Conservation (phyloP, 768 basidiomycete genomes). For the Zangia roseola region DNA sequence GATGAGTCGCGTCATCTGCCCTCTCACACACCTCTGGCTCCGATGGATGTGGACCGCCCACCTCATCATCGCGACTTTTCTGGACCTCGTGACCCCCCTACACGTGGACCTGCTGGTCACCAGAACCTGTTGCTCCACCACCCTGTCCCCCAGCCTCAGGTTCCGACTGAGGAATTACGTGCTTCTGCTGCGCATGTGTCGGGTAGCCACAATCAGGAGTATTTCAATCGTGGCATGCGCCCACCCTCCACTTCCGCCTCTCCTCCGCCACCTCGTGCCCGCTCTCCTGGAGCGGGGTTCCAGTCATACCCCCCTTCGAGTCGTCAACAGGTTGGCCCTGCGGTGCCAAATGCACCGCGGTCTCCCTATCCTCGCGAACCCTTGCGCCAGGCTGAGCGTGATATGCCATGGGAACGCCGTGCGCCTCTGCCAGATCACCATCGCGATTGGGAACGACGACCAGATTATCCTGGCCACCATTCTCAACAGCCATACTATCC, state of each 20-base stretch:
- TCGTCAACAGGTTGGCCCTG: constrained; percentile 52
- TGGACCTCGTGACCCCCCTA: constrained; percentile 41
- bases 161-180: constrained; percentile 51
- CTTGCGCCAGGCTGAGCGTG: constrained; percentile 47
- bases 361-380: constrained; percentile 59
- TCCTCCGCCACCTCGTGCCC: constrained; percentile 51
- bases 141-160: constrained; percentile 59
- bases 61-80: constrained; percentile 57
- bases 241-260: constrained; percentile 60
- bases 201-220: constrained; percentile 51
- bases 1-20: constrained; percentile 71
- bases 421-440: constrained; percentile 42
- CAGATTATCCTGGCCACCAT: constrained; percentile 34
- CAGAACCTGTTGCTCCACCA: constrained; percentile 65
- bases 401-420: constrained; percentile 62
- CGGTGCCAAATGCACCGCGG: constrained; percentile 53
- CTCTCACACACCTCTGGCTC: constrained; percentile 70
- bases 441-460: constrained; percentile 52
- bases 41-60: constrained; percentile 71
- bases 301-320: constrained; percentile 45
- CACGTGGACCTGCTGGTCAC: constrained; percentile 56
- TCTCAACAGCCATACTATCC: constrained; percentile 33
- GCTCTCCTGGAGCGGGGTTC: constrained; percentile 51
- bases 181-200: constrained; percentile 37
- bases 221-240: constrained; percentile 52